These are phyloP conservation scores for Salix koriyanagi DNA, from an alignment of 345 rosid species.

Conservation along the genomic window DNA sequence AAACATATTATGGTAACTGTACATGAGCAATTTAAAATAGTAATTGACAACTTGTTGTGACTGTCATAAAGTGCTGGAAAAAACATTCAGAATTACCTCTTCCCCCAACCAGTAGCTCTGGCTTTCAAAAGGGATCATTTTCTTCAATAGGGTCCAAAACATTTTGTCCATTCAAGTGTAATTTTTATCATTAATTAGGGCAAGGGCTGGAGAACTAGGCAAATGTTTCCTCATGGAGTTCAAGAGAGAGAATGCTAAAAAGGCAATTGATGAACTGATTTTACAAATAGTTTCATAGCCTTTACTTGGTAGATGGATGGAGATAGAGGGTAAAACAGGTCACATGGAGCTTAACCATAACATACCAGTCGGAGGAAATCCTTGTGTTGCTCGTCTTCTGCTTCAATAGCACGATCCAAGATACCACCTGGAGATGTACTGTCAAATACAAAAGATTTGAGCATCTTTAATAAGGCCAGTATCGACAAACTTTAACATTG, in stretches of 20 bases:
- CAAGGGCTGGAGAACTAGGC: neutral
- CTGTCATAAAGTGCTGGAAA: neutral
- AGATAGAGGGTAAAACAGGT: neutral
- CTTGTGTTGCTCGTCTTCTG: slow-evolving; percentile 63
- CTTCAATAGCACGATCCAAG: slow-evolving; percentile 61
- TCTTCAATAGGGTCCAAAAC: neutral
- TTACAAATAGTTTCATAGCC: neutral
- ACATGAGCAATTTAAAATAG: slow-evolving; percentile 1
- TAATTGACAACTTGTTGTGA: neutral
- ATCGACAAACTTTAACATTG: slow-evolving; percentile 4
- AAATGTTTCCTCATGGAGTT: neutral
- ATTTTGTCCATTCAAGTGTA: neutral
- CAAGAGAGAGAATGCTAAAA: neutral
- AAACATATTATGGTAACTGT: neutral
- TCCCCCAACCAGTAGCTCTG: neutral
- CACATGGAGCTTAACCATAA: neutral
- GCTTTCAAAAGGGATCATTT: neutral
- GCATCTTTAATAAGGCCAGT: neutral
- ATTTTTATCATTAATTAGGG: neutral
- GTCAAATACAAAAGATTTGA: slow-evolving; percentile 14
- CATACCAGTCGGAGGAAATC: slow-evolving; percentile 69
- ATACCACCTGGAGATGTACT: slow-evolving; percentile 66
- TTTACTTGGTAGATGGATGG: neutral
- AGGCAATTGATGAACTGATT: neutral
- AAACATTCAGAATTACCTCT: neutral